Evolutionary conservation across 805 yeast genomes (phyloP).

Genomic region (Starmerella gropengiesseri): DNA sequence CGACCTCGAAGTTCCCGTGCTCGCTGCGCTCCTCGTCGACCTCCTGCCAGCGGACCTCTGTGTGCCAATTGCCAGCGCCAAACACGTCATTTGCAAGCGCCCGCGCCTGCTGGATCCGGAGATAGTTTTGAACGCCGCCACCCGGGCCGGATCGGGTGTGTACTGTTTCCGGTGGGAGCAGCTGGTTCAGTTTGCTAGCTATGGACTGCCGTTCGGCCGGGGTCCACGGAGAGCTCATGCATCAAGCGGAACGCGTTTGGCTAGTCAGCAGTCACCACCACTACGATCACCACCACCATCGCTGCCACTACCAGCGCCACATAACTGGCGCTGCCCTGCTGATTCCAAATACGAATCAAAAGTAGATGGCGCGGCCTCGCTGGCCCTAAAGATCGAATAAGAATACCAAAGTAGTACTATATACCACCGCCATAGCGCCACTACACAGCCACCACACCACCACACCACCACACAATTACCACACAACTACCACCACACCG

Average conservation of each 20-base stretch:
- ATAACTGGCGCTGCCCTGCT: too few species aligned
- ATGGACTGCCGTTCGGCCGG: background rate
- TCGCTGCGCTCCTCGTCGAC: background rate
- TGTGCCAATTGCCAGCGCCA: slow-evolving; percentile 16
- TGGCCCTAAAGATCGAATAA: too few species aligned
- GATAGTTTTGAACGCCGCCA: background rate
- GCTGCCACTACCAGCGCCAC: too few species aligned
- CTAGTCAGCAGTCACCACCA: background rate
- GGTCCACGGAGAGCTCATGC: slow-evolving; percentile 6
- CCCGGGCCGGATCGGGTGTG: background rate
- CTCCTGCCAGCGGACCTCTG: background rate
- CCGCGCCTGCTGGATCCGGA: slow-evolving; percentile 9
- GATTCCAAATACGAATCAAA: too few species aligned
- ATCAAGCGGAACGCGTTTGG: too few species aligned
- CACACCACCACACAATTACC: too few species aligned
- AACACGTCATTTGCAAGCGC: slow-evolving; percentile 17
- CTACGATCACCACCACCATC: too few species aligned
- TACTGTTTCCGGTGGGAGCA: slow-evolving; percentile 5
- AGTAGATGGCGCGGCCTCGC: too few species aligned
- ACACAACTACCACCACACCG: too few species aligned
- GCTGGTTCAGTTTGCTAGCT: background rate
- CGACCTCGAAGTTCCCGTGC: background rate
- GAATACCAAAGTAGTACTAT: too few species aligned
- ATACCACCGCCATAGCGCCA: too few species aligned
- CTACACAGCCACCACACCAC: too few species aligned